Base-by-base conservation (phyloP, 2,329 filamentous ascomycete genomes). In the Diaporthe vaccinii region DNA sequence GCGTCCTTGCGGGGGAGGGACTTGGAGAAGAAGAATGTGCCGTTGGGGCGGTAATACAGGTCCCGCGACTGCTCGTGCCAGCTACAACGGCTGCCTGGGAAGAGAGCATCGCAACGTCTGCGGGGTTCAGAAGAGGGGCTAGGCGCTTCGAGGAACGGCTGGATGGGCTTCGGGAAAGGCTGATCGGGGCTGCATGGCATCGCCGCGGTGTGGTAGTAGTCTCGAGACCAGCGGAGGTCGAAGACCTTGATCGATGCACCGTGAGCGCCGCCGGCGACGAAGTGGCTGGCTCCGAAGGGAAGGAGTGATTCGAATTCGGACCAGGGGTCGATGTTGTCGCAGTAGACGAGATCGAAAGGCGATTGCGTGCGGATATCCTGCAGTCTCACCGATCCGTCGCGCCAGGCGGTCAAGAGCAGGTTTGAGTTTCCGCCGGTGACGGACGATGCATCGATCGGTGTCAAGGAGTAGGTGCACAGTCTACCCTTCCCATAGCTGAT, bases 371-470 rank as follows among this genome's bases (percentile, higher is more conserved):
- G 86, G 2, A 89, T 78, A 76, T 91, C 89, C 74, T 86, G 84
- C 1, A 90, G 85, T 34, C 83, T 85, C 59, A 77, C 53, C 17
- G 86, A 89, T 12, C 89, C 89, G 72, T 90, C 88, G 58, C 87
- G 85, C 88, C 89, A 91, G 4, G 88, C 84, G 73, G 85, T 88
- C 17, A 91, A 83, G 9, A 90, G 78, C 2, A 89, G 80, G 31
- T 83, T 85, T 1, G 83, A 82, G 28, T 82, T 82, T 0, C 84
- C 82, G 15, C 79, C 80, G 3, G 79, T 79, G 28, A 83, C 51
- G 5, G 82, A 81, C 20, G 80, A 78, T 12, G 80, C 78, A 20
- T 83, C 80, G 0, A 90, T 81, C 1, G 87, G 85, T 46, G 89
- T 84, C 4, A 91, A 84, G 0, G 88, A 87, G 46, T 81, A 84